phyloP scores from a whole-genome alignment of 1,284 basidiomycete species.

The Puccinia brachypodii region DNA sequence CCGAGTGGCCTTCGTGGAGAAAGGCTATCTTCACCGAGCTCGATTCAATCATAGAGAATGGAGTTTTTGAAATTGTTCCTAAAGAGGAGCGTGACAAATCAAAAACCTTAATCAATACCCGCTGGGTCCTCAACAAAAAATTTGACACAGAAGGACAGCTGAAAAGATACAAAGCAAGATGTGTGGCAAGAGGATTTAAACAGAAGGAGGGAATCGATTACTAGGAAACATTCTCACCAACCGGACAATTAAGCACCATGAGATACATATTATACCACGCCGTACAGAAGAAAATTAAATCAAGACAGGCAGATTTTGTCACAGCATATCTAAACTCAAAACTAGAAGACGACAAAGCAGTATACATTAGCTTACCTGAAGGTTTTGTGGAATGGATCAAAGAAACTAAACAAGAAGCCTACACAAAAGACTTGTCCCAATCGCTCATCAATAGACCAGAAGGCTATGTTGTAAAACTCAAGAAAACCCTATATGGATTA shows the following conservation, averaged over 20 bases:
- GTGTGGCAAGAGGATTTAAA: constrained; percentile 22
- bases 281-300: neutral
- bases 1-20: neutral
- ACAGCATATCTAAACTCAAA: constrained; percentile 28
- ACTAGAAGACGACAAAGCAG: constrained; percentile 23
- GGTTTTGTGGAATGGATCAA: constrained; percentile 34
- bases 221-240: constrained; percentile 34
- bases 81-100: neutral
- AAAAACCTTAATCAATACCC: neutral
- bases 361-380: constrained; percentile 23
- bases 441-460: constrained; percentile 3
- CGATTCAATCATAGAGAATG: constrained; percentile 10
- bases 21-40: constrained; percentile 1
- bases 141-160: constrained; percentile 14
- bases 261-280: neutral
- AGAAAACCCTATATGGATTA: constrained; percentile 23
- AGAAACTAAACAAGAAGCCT: constrained; percentile 32
- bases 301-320: constrained; percentile 35
- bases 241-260: neutral
- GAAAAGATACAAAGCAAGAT: constrained; percentile 30
- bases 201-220: constrained; percentile 38
- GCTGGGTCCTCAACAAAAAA: constrained; percentile 21
- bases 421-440: constrained; percentile 3
- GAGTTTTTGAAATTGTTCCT: constrained; percentile 27
- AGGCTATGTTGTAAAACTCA: constrained; percentile 16